Evolutionary conservation across 495 filamentous ascomycete genomes (phyloP).

Genomic region (Xylaria intraflava): DNA sequence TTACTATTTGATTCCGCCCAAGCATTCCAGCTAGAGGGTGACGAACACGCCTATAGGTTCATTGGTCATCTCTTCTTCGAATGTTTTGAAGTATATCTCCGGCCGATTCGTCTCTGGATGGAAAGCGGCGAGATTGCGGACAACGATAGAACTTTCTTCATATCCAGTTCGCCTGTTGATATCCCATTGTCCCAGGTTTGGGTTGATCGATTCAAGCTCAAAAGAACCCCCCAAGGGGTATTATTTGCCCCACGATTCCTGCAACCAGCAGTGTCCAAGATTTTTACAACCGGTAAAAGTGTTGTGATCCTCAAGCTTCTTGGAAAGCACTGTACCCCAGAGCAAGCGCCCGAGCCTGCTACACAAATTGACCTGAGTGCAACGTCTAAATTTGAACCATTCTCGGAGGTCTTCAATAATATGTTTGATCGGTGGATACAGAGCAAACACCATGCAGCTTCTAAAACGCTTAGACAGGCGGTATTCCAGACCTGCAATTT

Average conservation of each 20-base stretch:
- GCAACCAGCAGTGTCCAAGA: constrained; percentile 55
- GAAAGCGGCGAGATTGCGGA: constrained; percentile 63
- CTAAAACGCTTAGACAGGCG: constrained; percentile 53
- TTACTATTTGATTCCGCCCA: constrained; percentile 63
- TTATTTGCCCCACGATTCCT: constrained; percentile 70
- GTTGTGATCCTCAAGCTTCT: constrained; percentile 71
- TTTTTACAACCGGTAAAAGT: constrained; percentile 84
- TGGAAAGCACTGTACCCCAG: constrained; percentile 32
- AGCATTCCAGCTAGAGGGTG: constrained; percentile 60
- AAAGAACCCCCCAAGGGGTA: constrained; percentile 44
- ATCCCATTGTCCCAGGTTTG: constrained; percentile 62
- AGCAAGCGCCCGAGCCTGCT: constrained; percentile 14
- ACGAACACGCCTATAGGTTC: constrained; percentile 50
- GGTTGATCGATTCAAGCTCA: constrained; percentile 66
- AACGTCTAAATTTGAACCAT: constrained; percentile 61
- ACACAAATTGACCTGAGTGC: constrained; percentile 46
- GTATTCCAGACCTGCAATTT: constrained; percentile 67
- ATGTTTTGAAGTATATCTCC: constrained; percentile 77
- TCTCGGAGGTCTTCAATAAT: constrained; percentile 62
- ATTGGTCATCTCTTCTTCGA: constrained; percentile 68
- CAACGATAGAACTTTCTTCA: constrained; percentile 64
- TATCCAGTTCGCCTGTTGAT: constrained; percentile 50
- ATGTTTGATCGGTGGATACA: constrained; percentile 68
- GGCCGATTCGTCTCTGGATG: constrained; percentile 79
- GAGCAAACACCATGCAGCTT: constrained; percentile 61